These are phyloP conservation scores for Olyra latifolia DNA, from an alignment of 176 grass and related monocot species.

Conservation along the genomic window DNA sequence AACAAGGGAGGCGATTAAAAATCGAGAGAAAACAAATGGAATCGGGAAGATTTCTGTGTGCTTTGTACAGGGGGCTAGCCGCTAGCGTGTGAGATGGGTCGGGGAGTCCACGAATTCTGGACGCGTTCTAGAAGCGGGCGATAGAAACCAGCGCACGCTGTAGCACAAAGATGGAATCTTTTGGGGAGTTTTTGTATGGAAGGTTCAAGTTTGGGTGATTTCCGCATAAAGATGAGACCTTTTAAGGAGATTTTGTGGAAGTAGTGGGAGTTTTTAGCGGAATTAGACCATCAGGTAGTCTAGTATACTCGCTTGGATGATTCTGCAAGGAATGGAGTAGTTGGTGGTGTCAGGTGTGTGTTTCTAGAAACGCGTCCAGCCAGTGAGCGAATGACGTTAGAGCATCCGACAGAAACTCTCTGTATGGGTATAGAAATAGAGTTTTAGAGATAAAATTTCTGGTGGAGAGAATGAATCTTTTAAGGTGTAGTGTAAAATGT, in stretches of 20 bases:
- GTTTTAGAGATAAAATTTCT: too few species aligned
- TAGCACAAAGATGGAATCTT: neutral
- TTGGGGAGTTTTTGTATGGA: neutral
- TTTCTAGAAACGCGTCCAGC: conserved; percentile 15
- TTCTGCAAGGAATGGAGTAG: conserved; percentile 7
- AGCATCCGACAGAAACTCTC: too few species aligned
- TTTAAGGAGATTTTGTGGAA: conserved; percentile 4
- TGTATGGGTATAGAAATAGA: too few species aligned
- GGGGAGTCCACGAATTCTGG: conserved; percentile 38
- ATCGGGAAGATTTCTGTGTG: conserved; percentile 17
- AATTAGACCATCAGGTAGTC: too few species aligned
- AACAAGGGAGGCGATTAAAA: neutral
- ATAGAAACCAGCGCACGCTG: neutral
- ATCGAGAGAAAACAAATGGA: conserved; percentile 1
- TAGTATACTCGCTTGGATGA: neutral
- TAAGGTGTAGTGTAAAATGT: too few species aligned
- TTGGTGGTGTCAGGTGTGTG: conserved; percentile 11
- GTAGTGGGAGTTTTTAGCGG: neutral
- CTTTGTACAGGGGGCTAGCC: conserved; percentile 1
- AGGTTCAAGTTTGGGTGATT: neutral
- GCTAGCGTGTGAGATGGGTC: conserved; percentile 41
- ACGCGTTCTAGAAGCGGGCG: conserved; percentile 35
- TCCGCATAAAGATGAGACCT: neutral
- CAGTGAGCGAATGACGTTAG: neutral
- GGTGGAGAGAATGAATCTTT: too few species aligned